A percentile compares a stretch with the other conserved stretches of the same genome.
Evolutionary conservation across 192 early-diverging fungal species (phyloP).

Genomic region (Tieghemiomyces parasiticus): DNA sequence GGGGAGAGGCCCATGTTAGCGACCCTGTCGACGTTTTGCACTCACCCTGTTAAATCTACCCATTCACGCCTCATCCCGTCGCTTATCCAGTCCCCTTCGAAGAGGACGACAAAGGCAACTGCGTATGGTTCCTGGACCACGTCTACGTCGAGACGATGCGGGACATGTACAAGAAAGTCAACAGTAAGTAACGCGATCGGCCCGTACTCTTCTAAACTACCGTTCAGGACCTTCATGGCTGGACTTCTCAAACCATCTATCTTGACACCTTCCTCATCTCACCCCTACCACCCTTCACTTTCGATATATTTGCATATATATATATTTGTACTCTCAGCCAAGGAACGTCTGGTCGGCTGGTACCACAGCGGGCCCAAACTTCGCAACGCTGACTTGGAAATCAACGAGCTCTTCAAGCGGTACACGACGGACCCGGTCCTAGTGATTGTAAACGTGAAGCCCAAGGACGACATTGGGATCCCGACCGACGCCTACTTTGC

Average conservation of each 20-base stretch:
- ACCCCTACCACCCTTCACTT: no score
- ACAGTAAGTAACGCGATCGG: no score
- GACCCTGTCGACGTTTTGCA: no score
- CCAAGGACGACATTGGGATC: conserved; percentile 68
- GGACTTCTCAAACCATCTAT: no score
- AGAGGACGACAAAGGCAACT: conserved; percentile 96
- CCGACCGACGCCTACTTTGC: conserved; percentile 97
- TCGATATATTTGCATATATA: no score
- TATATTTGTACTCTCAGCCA: no score
- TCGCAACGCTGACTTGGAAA: conserved; percentile 88
- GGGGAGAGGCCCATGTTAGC: no score
- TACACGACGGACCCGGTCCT: conserved; percentile 91
- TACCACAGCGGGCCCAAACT: conserved; percentile 98
- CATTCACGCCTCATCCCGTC: no score
- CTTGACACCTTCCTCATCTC: no score
- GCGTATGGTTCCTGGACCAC: conserved; percentile 98
- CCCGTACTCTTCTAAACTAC: no score
- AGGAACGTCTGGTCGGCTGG: conserved; percentile 95
- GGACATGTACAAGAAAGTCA: conserved; percentile 99
- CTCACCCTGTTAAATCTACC: no score
- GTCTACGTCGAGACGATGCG: conserved; percentile 99
- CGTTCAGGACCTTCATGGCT: no score
- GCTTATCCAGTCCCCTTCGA: conserved; percentile 99
- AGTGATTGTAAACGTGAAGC: conserved; percentile 95
- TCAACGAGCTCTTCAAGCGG: conserved; percentile 94